A percentile compares a stretch with the other conserved stretches of the same genome.
Conservation (phyloP, 2,329 filamentous ascomycete genomes). For the Fusarium fracticaudum region DNA sequence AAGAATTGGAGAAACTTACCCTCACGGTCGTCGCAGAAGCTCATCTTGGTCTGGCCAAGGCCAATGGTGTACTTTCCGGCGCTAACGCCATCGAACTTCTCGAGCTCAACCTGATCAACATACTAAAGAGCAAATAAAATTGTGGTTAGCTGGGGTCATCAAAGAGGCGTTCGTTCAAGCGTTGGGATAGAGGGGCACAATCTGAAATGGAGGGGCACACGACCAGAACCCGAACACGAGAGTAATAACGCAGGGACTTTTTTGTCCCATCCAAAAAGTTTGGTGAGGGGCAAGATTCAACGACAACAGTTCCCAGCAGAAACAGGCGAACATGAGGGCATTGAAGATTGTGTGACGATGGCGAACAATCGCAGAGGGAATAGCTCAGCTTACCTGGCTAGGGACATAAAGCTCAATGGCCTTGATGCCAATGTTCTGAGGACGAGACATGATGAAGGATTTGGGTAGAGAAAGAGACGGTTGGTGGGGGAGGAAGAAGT, state of each 20-base stretch:
- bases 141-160: slow-evolving; percentile 42
- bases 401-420: slow-evolving; percentile 92
- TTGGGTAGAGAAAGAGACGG: slow-evolving; percentile 12
- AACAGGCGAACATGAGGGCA: slow-evolving; percentile 11
- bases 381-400: slow-evolving; percentile 72
- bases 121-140: slow-evolving; percentile 63
- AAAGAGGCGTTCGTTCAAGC: slow-evolving; percentile 21
- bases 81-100: slow-evolving; percentile 86
- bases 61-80: slow-evolving; percentile 91
- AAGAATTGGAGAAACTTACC: slow-evolving; percentile 58
- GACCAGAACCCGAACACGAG: slow-evolving; percentile 33
- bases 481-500: slow-evolving; percentile 12
- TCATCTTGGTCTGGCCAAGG: slow-evolving; percentile 91
- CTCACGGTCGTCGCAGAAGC: slow-evolving; percentile 90
- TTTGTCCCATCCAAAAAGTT: slow-evolving; percentile 27
- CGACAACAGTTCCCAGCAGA: slow-evolving; percentile 18
- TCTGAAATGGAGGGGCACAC: slow-evolving; percentile 41
- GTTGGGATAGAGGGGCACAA: slow-evolving; percentile 38
- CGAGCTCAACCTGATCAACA: slow-evolving; percentile 83
- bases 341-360: slow-evolving; percentile 2
- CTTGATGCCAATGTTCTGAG: slow-evolving; percentile 91
- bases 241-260: slow-evolving; percentile 34
- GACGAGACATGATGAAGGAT: slow-evolving; percentile 72
- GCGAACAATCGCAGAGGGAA: slow-evolving; percentile 11
- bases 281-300: slow-evolving; percentile 35